Evolutionary conservation across 139 green algal genomes (phyloP).

Genomic region (Nannochloris sp.): DNA sequence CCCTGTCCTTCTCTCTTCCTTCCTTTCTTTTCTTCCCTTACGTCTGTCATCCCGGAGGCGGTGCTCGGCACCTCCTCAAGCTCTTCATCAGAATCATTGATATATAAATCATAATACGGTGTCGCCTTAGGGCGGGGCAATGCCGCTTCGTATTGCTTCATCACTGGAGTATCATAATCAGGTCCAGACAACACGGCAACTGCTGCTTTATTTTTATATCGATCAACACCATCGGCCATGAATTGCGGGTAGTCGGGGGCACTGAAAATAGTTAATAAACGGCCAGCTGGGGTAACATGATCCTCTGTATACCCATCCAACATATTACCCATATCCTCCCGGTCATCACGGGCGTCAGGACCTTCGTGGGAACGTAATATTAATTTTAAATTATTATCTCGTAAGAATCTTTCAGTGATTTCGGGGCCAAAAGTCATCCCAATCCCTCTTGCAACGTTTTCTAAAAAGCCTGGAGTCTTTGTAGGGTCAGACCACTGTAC

Average conservation of each 20-base stretch:
- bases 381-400: constrained; percentile 47
- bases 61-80: constrained; percentile 14
- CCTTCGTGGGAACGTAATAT: constrained; percentile 81
- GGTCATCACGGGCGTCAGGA: constrained; percentile 78
- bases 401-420: constrained; percentile 67
- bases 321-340: constrained; percentile 63
- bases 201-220: constrained; percentile 61
- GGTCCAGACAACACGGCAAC: constrained; percentile 57
- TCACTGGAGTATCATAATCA: constrained; percentile 39
- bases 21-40: neutral
- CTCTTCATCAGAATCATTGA: constrained; percentile 41
- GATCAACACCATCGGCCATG: constrained; percentile 1
- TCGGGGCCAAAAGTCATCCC: constrained; percentile 88
- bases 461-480: constrained; percentile 44
- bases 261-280: constrained; percentile 81
- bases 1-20: neutral
- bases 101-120: constrained; percentile 35
- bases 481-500: constrained; percentile 90
- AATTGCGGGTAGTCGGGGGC: constrained; percentile 93
- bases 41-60: constrained; percentile 29
- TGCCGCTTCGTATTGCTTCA: constrained; percentile 53
- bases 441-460: constrained; percentile 76
- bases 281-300: constrained; percentile 65
- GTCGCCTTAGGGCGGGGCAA: constrained; percentile 38
- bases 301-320: constrained; percentile 71